phyloP scores from a whole-genome alignment of 2,329 filamentous ascomycete species.

The Curvularia hawaiiensis region DNA sequence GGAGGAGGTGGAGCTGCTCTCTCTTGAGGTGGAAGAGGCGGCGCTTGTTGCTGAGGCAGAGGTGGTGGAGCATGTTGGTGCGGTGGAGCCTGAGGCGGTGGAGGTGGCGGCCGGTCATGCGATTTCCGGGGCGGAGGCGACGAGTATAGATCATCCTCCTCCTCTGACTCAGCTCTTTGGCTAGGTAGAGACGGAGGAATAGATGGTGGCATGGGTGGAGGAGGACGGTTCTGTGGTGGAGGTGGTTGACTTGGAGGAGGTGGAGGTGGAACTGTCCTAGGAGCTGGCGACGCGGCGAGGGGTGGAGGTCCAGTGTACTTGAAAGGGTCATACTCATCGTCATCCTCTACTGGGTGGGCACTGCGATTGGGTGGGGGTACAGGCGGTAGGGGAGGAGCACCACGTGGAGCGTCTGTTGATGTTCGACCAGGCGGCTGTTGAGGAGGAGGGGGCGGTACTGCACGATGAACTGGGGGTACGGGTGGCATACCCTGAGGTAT shows the following conservation, averaged over 20 bases:
- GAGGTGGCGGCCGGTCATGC: slow-evolving; percentile 43
- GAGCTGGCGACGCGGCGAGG: slow-evolving; percentile 34
- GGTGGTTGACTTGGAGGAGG: slow-evolving; percentile 39
- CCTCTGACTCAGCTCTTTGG: slow-evolving; percentile 36
- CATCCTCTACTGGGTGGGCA: slow-evolving; percentile 36
- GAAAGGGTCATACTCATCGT: slow-evolving; percentile 74
- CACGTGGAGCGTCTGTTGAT: slow-evolving; percentile 72
- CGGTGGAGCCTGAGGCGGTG: slow-evolving; percentile 44
- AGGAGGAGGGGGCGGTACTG: slow-evolving; percentile 63
- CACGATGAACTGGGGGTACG: slow-evolving; percentile 44
- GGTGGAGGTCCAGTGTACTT: slow-evolving; percentile 50
- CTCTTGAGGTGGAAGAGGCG: slow-evolving; percentile 39
- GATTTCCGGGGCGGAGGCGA: slow-evolving; percentile 44
- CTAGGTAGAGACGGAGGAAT: slow-evolving; percentile 35
- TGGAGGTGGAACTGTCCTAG: slow-evolving; percentile 47
- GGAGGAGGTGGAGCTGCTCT: slow-evolving; percentile 41
- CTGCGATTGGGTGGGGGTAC: slow-evolving; percentile 67
- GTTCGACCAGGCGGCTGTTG: slow-evolving; percentile 60
- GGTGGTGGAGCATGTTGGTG: slow-evolving; percentile 43
- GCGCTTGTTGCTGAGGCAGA: slow-evolving; percentile 49
- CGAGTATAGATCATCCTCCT: slow-evolving; percentile 47
- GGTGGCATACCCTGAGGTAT: slow-evolving; percentile 43
- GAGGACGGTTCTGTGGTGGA: slow-evolving; percentile 38
- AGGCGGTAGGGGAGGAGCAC: slow-evolving; percentile 69
- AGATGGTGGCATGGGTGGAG: slow-evolving; percentile 44